Evolutionary conservation across 306 rosid genomes (phyloP).

Genomic region (Cicer yamashitae): DNA sequence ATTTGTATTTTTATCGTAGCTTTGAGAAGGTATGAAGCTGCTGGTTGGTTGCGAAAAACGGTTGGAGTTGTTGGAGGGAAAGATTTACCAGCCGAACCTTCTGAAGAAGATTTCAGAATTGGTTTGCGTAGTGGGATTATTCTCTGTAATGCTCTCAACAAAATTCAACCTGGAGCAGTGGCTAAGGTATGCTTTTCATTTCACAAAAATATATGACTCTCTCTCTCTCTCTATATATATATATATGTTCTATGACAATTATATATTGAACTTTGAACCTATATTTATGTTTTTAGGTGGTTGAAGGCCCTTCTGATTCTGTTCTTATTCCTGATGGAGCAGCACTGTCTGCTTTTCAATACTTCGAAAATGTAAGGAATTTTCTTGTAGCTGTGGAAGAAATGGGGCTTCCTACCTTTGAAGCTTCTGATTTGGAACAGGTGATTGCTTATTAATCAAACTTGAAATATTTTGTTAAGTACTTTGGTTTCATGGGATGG

Average conservation of each 20-base stretch:
- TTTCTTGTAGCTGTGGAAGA: conserved; percentile 51
- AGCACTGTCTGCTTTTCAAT: conserved; percentile 48
- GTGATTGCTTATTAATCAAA: conserved; percentile 43
- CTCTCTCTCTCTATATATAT: not conserved
- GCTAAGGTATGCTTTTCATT: conserved; percentile 58
- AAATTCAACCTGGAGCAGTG: conserved; percentile 78
- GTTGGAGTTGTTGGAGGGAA: conserved; percentile 85
- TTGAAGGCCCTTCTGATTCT: conserved; percentile 54
- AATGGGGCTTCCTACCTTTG: conserved; percentile 76
- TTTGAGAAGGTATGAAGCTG: conserved; percentile 88
- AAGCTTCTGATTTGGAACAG: conserved; percentile 89
- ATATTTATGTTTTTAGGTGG: conserved; percentile 38
- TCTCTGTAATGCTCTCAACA: conserved; percentile 87
- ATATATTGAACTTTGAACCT: not conserved
- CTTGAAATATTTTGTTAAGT: not conserved
- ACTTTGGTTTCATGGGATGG: not conserved
- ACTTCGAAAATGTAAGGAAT: conserved; percentile 55
- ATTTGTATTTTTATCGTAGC: conserved; percentile 54
- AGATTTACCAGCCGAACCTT: conserved; percentile 89
- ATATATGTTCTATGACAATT: not conserved
- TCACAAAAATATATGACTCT: conserved; percentile 10
- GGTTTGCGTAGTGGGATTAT: conserved; percentile 90
- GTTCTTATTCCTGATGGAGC: conserved; percentile 49
- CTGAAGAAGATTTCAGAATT: conserved; percentile 86
- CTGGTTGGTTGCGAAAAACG: conserved; percentile 77